These are phyloP conservation scores for Mycoemilia scoparia DNA, from an alignment of 192 early-diverging fungal species.

Conservation along the genomic window DNA sequence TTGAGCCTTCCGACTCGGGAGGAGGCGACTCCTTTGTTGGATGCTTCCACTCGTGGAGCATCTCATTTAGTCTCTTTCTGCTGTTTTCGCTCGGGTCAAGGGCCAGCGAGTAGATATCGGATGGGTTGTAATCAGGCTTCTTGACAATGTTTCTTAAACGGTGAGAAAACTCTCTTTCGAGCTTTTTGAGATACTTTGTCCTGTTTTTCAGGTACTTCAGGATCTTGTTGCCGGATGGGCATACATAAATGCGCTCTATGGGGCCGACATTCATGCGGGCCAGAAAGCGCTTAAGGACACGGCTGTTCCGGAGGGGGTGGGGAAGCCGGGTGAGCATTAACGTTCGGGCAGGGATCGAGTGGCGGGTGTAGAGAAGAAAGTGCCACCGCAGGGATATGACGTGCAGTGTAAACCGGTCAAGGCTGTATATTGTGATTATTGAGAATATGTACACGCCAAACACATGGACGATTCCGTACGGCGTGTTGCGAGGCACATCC, in stretches of 20 bases:
- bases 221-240: too few relatives aligned
- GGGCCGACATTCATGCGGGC: slow-evolving; percentile 34
- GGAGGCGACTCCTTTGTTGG: too few relatives aligned
- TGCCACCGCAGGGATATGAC: slow-evolving; percentile 30
- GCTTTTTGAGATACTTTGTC: too few relatives aligned
- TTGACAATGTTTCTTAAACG: too few relatives aligned
- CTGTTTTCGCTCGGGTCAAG: too few relatives aligned
- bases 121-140: too few relatives aligned
- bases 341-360: slow-evolving; percentile 33
- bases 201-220: too few relatives aligned
- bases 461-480: slow-evolving; percentile 15
- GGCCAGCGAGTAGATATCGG: too few relatives aligned
- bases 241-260: slow-evolving; percentile 45
- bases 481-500: slow-evolving; percentile 6
- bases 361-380: slow-evolving; percentile 22
- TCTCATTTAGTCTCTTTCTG: too few relatives aligned
- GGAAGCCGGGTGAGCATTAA: slow-evolving; percentile 54
- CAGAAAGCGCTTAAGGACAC: slow-evolving; percentile 35
- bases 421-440: slow-evolving; percentile 18
- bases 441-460: slow-evolving; percentile 25
- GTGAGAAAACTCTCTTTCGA: too few relatives aligned
- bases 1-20: too few relatives aligned
- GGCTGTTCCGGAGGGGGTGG: slow-evolving; percentile 31
- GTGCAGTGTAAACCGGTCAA: slow-evolving; percentile 28
- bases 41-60: too few relatives aligned